Conservation (phyloP, 2,329 filamentous ascomycete genomes). For the Pseudogymnoascus sp. region DNA sequence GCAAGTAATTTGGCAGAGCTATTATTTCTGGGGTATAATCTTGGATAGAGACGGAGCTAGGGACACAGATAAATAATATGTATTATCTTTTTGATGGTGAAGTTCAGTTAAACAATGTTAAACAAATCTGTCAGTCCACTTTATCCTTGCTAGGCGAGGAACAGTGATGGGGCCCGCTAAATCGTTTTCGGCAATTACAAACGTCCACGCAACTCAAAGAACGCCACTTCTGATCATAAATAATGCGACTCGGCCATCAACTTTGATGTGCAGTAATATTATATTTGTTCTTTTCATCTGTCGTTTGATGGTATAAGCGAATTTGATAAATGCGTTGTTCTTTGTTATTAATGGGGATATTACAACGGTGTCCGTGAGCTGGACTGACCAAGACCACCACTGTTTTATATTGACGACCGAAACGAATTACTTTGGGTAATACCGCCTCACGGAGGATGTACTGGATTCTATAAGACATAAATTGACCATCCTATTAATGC, state of each 20-base stretch:
- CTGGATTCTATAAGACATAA: background rate
- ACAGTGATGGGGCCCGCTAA: background rate
- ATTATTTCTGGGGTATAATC: background rate
- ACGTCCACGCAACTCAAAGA: background rate
- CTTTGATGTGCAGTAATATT: background rate
- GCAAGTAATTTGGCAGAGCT: background rate
- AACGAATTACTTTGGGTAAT: background rate
- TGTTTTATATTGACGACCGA: background rate
- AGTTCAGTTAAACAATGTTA: background rate
- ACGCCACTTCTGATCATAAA: background rate
- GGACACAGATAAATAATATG: background rate
- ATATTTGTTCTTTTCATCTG: background rate
- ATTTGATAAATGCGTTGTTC: background rate
- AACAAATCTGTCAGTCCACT: background rate
- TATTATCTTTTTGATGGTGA: background rate
- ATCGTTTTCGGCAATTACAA: background rate
- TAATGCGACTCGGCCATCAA: background rate
- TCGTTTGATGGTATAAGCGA: background rate
- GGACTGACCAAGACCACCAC: background rate
- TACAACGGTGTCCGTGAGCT: too few species aligned
- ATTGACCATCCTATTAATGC: background rate
- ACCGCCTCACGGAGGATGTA: background rate
- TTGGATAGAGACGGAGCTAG: background rate
- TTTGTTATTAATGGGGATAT: background rate
- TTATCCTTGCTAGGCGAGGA: background rate